phyloP scores from a whole-genome alignment of 1,139 yeast genomes.

The Kluyveromyces marxianus region DNA sequence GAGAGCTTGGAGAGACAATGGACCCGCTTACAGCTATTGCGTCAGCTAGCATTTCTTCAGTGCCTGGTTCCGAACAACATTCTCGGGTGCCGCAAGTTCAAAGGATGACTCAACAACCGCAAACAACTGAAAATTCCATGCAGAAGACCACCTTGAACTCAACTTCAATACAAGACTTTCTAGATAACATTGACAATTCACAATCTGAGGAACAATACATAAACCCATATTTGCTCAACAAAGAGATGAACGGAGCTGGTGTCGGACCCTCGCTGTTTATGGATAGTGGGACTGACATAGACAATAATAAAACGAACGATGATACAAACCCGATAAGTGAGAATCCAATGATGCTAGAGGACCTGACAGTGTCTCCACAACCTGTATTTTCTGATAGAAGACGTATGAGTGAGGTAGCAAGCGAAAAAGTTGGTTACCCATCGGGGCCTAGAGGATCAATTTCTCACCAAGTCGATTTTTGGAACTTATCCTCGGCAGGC shows the following conservation, averaged over 20 bases:
- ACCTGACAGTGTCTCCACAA: slow-evolving; percentile 5
- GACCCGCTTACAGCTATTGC: too few relatives aligned
- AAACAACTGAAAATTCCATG: too few relatives aligned
- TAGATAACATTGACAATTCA: not conserved
- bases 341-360: slow-evolving; percentile 4
- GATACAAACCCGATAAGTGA: not conserved
- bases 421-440: slow-evolving; percentile 10
- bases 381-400: not conserved
- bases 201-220: slow-evolving; percentile 9
- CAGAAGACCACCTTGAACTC: not conserved
- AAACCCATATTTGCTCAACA: slow-evolving; percentile 12
- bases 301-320: not conserved
- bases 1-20: too few relatives aligned
- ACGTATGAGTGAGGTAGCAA: slow-evolving; percentile 22
- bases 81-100: too few relatives aligned
- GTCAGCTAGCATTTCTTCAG: too few relatives aligned
- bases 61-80: too few relatives aligned
- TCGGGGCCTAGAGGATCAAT: slow-evolving; percentile 23
- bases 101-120: too few relatives aligned
- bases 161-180: slow-evolving; percentile 1
- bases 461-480: slow-evolving; percentile 25
- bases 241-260: not conserved
- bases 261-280: slow-evolving; percentile 2
- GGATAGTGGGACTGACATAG: slow-evolving; percentile 4
- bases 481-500: slow-evolving; percentile 16